Evolutionary conservation across 2,329 filamentous ascomycete species (phyloP), one percentile per base, ranked within the genome.

Genomic region (Neurospora sp.): DNA sequence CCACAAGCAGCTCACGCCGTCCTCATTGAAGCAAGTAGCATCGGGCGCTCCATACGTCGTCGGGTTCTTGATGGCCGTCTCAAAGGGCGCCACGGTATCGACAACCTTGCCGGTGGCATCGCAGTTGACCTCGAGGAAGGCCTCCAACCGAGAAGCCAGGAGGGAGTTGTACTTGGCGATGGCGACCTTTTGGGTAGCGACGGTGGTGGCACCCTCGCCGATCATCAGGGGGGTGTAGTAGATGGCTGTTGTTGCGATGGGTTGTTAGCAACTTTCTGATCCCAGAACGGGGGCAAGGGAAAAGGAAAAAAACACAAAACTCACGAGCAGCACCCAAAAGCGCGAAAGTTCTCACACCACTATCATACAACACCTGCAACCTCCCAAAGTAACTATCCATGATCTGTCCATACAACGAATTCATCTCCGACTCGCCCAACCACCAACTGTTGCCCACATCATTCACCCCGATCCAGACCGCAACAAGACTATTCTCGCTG

Each of bases 391-490:
- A 85, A 37, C 78, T 77, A 15, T 80, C 78, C 73, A 85, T 79
- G 10, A 86, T 79, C 40, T 75, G 74, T 3, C 76, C 76, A 0
- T 80, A 71, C 4, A 82, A 71, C 6, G 74, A 71, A 46, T 74
- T 75, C 57, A 67, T 70, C 36, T 71, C 71, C 10, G 73, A 83
- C 1, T 87, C 81, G 71, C 86, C 23, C 69, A 62, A 33, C 74
- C 74, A 82, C 78, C 83, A 86, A 10, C 80, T 79, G 74, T 83
- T 85, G 15, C 83, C 83, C 17, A 87, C 80, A 73, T 88, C 86
- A 74, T 88, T 88, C 74, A 87, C 83, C 40, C 86, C 86, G 67
- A 87, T 84, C 79, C 82, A 87, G 67, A 85, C 81, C 5, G 81
- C 81, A 71, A 86, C 85, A 1, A 87, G 80, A 0, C 81, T 80